Conservation (phyloP, 352 stramenopile species). For the Bremia lactucae region DNA sequence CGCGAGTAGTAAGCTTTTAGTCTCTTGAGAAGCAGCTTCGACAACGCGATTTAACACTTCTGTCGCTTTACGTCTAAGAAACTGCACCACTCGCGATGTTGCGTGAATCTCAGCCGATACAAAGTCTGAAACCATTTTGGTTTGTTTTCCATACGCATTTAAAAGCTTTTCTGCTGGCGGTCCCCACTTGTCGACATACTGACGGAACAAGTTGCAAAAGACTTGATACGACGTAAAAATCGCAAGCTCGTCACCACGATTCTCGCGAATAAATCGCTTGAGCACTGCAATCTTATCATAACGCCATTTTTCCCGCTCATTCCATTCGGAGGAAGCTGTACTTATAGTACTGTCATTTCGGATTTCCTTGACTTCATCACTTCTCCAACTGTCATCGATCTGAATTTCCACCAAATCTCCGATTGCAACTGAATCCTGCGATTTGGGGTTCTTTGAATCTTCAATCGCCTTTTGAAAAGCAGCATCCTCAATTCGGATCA, state of each 20-base stretch:
- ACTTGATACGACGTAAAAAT: constrained; percentile 33
- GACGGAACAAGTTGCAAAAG: constrained; percentile 32
- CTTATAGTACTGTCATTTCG: constrained; percentile 2
- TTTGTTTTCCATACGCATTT: constrained; percentile 16
- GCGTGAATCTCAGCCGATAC: constrained; percentile 10
- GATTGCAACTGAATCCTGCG: constrained; percentile 9
- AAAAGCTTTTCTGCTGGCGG: constrained; percentile 19
- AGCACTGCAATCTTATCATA: constrained; percentile 9
- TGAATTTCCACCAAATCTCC: constrained; percentile 12
- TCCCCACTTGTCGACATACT: constrained; percentile 31
- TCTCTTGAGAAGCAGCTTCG: constrained; percentile 6
- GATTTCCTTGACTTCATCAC: constrained; percentile 4
- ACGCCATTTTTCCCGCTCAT: neutral
- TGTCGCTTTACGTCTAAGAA: constrained; percentile 5
- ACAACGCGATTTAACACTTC: constrained; percentile 10
- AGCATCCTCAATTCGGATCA: constrained; percentile 21
- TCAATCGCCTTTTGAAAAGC: constrained; percentile 13
- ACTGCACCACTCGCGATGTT: constrained; percentile 13
- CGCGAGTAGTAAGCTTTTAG: constrained; percentile 11
- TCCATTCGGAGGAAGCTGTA: neutral
- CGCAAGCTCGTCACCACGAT: constrained; percentile 22
- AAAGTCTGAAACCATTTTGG: constrained; percentile 18
- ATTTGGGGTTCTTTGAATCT: constrained; percentile 6
- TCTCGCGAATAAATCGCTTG: constrained; percentile 21
- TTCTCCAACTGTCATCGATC: constrained; percentile 4